Evolutionary conservation across 768 basidiomycete species (phyloP).

Genomic region (Pulveroboletus sp.): DNA sequence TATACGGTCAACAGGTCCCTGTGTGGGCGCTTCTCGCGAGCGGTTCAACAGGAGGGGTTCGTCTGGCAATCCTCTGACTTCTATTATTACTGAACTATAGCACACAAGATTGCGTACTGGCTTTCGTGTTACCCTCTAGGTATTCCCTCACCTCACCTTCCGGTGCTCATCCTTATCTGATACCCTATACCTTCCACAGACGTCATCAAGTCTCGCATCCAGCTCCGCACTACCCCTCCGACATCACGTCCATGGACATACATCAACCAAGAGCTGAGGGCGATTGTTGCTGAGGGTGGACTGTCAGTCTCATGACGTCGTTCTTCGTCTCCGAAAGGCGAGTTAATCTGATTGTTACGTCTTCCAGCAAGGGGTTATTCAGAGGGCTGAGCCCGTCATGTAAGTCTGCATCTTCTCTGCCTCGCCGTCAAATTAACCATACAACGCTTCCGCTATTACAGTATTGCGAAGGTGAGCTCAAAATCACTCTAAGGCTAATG

Average conservation of each 20-base stretch:
- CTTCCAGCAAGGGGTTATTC: constrained; percentile 53
- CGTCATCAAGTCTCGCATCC: constrained; percentile 88
- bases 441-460: constrained; percentile 20
- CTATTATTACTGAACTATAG: neutral
- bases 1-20: constrained; percentile 65
- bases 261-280: constrained; percentile 64
- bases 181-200: constrained; percentile 54
- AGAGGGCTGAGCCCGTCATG: constrained; percentile 73
- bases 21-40: constrained; percentile 83
- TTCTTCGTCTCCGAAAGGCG: neutral
- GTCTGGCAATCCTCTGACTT: constrained; percentile 23
- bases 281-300: constrained; percentile 68
- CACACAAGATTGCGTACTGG: constrained; percentile 54
- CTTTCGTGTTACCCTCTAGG: constrained; percentile 87
- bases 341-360: neutral
- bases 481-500: neutral
- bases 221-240: constrained; percentile 73
- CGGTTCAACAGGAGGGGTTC: constrained; percentile 77
- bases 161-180: neutral
- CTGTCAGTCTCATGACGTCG: constrained; percentile 43
- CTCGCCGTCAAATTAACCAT: neutral
- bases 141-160: constrained; percentile 21
- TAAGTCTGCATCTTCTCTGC: constrained; percentile 33
- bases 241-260: constrained; percentile 70
- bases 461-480: constrained; percentile 58